Percentiles rank a stretch among this genome's conserved stretches.
Conservation (phyloP, 148 eudicot species). For the Selenicereus undatus region DNA sequence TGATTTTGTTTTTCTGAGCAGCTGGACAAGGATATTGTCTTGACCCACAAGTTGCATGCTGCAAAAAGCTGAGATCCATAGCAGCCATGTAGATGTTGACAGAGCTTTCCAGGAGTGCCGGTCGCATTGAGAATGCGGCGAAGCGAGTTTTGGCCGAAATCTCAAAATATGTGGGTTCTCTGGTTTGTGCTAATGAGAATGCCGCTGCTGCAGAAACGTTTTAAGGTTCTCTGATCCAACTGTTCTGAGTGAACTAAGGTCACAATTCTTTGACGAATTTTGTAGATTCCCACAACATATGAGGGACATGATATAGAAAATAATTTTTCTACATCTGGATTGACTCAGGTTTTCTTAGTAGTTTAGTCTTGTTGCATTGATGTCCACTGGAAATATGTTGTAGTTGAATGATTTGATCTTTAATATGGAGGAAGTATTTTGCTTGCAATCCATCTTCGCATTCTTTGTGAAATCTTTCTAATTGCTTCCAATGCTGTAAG, state of each 20-base stretch:
- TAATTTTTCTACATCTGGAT: neutral
- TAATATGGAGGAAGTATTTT: neutral
- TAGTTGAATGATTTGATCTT: neutral
- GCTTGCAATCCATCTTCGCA: neutral
- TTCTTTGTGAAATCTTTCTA: neutral
- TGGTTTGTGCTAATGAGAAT: neutral
- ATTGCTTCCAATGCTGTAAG: neutral
- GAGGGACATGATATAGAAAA: neutral
- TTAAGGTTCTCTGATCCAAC: conserved; percentile 3
- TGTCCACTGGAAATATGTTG: conserved; percentile 13
- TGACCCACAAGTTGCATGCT: conserved; percentile 42
- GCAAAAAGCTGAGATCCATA: conserved; percentile 5
- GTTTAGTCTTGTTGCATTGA: neutral
- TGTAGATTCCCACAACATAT: neutral
- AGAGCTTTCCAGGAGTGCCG: neutral
- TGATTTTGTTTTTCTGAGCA: conserved; percentile 19
- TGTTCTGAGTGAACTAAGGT: neutral
- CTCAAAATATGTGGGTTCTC: too few species aligned
- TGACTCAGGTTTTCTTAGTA: conserved; percentile 1
- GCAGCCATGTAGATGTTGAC: conserved; percentile 8
- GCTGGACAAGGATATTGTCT: conserved; percentile 67
- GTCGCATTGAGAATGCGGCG: too few species aligned
- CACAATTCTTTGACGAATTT: conserved; percentile 2
- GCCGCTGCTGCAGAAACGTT: neutral
- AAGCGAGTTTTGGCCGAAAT: too few species aligned